These are phyloP conservation scores for Drechslerella dactyloides DNA, from an alignment of 2,329 filamentous ascomycete species.

Conservation along the genomic window DNA sequence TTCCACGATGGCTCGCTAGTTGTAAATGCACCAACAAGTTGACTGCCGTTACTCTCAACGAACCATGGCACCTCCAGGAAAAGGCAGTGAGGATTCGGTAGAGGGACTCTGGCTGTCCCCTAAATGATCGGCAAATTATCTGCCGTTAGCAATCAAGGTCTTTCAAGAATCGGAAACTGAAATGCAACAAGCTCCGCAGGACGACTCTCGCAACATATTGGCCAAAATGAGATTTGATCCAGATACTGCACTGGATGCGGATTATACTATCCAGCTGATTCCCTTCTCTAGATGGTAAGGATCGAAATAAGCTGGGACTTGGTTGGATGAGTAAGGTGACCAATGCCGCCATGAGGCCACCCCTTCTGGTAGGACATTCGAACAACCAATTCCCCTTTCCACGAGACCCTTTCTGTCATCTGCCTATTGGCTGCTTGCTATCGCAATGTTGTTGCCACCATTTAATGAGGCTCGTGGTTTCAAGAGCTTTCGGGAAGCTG, in stretches of 20 bases:
- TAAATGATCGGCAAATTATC: conserved; percentile 12
- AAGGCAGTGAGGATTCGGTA: conserved; percentile 25
- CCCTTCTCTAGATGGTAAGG: conserved; percentile 21
- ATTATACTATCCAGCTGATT: conserved; percentile 19
- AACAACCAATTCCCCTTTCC: not conserved
- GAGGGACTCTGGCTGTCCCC: conserved; percentile 2
- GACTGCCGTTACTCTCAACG: conserved; percentile 6
- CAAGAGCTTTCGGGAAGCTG: too few species aligned
- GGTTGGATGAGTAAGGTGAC: conserved; percentile 6
- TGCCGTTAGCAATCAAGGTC: conserved; percentile 9
- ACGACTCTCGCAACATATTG: conserved; percentile 16
- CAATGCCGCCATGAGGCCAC: too few species aligned
- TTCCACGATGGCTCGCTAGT: conserved; percentile 29
- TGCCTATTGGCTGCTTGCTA: too few species aligned
- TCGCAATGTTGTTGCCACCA: too few species aligned
- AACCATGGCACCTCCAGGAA: conserved; percentile 11
- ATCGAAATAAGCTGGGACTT: conserved; percentile 24
- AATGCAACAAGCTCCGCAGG: conserved; percentile 9
- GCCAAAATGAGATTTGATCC: conserved; percentile 31
- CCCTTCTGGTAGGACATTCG: not conserved
- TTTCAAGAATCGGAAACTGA: conserved; percentile 26
- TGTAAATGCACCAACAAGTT: conserved; percentile 17
- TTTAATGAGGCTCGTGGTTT: too few species aligned
- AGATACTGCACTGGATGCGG: conserved; percentile 2
- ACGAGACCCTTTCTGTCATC: too few species aligned